Evolutionary conservation across 2,329 filamentous ascomycete species (phyloP), one percentile per base, ranked within the genome.

Genomic region (Aciculosporium take): DNA sequence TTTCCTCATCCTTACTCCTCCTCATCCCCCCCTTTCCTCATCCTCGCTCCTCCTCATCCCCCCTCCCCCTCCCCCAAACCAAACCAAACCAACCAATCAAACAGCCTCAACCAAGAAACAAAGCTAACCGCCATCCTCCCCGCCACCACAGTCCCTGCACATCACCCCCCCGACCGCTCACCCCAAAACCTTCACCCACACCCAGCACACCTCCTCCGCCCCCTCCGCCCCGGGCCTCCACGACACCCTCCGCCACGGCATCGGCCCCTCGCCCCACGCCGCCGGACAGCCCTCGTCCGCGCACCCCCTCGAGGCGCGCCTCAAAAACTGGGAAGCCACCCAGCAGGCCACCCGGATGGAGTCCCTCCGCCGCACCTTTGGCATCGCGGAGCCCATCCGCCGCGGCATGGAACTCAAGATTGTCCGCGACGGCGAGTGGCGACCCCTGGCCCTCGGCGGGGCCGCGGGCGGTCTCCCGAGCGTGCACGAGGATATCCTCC

Each of bases 381-480:
- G 91, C 49, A 81, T 95, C 54, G 85, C 84, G 21, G 91, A 96
- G 73, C 91, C 91, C 3, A 79, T 96, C 54, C 79, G 87, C 43
- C 78, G 89, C 41, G 84, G 81, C 46, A 95, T 98, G 91, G 91
- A 98, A 70, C 72, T 94, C 60, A 84, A 86, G 74, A 89, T 94
- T 58, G 79, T 84, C 15, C 68, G 76, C 47, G 78, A 81, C 46
- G 81, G 85, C 49, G 79, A 84, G 62, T 94, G 87, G 81, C 73
- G 78, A 54, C 86, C 86, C 37, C 66, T 76, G 52, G 78, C 75
- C 35, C 67, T 94, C 42, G 76, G 79, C 29, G 63, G 67, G 40
- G 66, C 79, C 29, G 63, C 66, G 40, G 66, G 20, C 1, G 4
- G 56, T 51, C 62, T 68, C 37, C 71, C 74, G 9, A 77, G 78